Conservation (phyloP, 2,329 filamentous ascomycete species). For the Ceratocystiopsis minuta region DNA sequence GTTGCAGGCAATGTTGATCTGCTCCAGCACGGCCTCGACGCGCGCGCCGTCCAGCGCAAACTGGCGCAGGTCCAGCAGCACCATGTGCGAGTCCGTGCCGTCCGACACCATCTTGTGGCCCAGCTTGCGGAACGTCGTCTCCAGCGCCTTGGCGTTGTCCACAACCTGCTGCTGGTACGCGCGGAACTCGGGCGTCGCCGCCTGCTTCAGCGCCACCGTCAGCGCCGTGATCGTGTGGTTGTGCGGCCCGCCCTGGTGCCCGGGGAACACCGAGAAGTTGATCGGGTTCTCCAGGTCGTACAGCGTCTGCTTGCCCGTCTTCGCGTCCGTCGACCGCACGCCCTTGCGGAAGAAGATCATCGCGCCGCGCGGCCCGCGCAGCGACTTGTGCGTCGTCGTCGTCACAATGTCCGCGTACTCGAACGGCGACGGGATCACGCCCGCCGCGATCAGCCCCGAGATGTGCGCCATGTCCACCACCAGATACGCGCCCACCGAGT, state of each 20-base stretch:
- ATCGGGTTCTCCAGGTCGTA: constrained; percentile 93
- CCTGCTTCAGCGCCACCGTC: constrained; percentile 88
- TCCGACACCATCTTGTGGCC: constrained; percentile 91
- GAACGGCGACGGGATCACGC: constrained; percentile 88
- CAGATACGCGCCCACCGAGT: constrained; percentile 84
- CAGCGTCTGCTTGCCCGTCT: constrained; percentile 73
- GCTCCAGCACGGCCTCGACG: constrained; percentile 88
- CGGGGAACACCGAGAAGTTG: constrained; percentile 98
- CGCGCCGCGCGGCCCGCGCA: constrained; percentile 88
- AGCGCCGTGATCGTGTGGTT: constrained; percentile 99
- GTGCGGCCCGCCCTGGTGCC: constrained; percentile 95
- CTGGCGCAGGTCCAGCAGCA: constrained; percentile 83
- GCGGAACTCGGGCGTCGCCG: constrained; percentile 76
- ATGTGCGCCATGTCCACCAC: constrained; percentile 98
- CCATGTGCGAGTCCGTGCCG: constrained; percentile 95
- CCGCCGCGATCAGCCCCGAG: constrained; percentile 82
- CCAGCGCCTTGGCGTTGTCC: constrained; percentile 81
- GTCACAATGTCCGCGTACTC: constrained; percentile 87
- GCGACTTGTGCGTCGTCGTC: constrained; percentile 97
- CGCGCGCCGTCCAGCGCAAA: constrained; percentile 79
- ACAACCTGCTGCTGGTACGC: constrained; percentile 86
- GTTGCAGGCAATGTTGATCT: constrained; percentile 98
- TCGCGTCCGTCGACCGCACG: constrained; percentile 72
- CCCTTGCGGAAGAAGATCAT: constrained; percentile 99
- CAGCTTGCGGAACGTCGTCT: constrained; percentile 65